A percentile compares a stretch with the other conserved stretches of the same genome.
Evolutionary conservation across 805 yeast species (phyloP).

Genomic region (Candida parachauliodes): DNA sequence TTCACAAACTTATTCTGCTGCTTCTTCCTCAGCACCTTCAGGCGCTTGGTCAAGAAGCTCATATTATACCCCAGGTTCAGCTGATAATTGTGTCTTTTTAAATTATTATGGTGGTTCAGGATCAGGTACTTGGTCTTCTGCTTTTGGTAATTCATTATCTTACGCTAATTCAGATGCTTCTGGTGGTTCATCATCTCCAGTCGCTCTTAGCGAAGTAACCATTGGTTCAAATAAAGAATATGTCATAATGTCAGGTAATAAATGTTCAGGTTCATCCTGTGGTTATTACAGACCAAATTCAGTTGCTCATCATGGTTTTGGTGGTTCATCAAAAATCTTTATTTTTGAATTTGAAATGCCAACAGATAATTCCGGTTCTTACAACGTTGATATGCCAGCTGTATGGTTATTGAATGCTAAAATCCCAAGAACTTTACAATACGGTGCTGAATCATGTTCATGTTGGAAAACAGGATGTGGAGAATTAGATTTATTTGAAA

Average conservation of each 20-base stretch:
- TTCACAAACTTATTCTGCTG: constrained; percentile 18
- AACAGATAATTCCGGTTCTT: constrained; percentile 45
- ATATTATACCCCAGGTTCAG: constrained; percentile 69
- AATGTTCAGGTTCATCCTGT: constrained; percentile 61
- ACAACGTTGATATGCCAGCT: constrained; percentile 95
- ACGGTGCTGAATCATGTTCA: constrained; percentile 80
- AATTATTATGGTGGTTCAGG: constrained; percentile 87
- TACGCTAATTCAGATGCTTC: constrained; percentile 77
- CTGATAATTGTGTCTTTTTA: constrained; percentile 74
- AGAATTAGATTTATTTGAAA: constrained; percentile 93
- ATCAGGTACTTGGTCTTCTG: constrained; percentile 82
- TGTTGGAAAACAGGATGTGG: constrained; percentile 99
- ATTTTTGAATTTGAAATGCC: constrained; percentile 96
- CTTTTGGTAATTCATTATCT: constrained; percentile 91
- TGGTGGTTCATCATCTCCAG: constrained; percentile 65
- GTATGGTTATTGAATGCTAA: constrained; percentile 93
- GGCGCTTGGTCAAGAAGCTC: constrained; percentile 74
- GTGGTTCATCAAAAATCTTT: constrained; percentile 79
- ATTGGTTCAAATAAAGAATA: constrained; percentile 73
- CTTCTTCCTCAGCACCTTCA: constrained; percentile 23
- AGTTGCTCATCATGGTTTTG: constrained; percentile 94
- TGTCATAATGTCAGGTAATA: constrained; percentile 72
- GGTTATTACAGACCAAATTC: constrained; percentile 82
- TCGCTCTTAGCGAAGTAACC: constrained; percentile 64
- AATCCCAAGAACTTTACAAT: constrained; percentile 94